Base-by-base conservation (phyloP, 805 yeast species). In the Starmerella stigmatis region DNA sequence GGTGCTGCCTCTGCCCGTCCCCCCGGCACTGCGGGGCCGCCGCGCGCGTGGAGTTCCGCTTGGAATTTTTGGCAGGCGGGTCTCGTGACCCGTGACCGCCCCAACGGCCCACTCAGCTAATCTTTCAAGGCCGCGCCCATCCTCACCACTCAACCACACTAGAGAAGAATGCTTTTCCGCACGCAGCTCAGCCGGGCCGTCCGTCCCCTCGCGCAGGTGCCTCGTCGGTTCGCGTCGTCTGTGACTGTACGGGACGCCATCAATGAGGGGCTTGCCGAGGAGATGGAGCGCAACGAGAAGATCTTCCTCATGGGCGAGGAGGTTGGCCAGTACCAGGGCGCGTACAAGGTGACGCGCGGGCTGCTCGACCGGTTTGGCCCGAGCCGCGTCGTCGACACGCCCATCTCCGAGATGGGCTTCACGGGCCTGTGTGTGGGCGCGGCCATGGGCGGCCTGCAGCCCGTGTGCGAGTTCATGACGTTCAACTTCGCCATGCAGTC, bases 401-500 rank as follows among this genome's bases (percentile, higher is more conserved):
- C 99, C 53, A 92, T 92, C 66, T 92, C 99, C 46, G 99, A 92
- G 71, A 89, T 92, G 92, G 99, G 99, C 47, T 89, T 88, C 73
- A 79, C 96, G 41, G 96, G 96, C 62, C 69, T 88, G 54, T 81
- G 94, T 59, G 94, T 85, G 37, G 96, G 96, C 67, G 86, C 96
- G 33, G 92, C 96, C n/a, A 76, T 88, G 62, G 86, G 89, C 46
- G 96, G 96, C 41, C 77, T 92, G 64, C 86, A 85, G 69, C 99
- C 99, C 57, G 78, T 92, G 58, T 86, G 92, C 64, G 99, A 92
- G 72, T 92, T 92, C 70, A 92, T 92, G 99, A 89, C 97, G 20
- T 86, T 89, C 73, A 92, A 92, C 77, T 92, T 92, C 65, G 96
- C 99, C 61, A 89, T 92, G 98, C 99, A 92, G 73, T 83, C 98